Base-by-base conservation (phyloP, 352 stramenopile genomes). In the Globisporangium orthogonon region DNA sequence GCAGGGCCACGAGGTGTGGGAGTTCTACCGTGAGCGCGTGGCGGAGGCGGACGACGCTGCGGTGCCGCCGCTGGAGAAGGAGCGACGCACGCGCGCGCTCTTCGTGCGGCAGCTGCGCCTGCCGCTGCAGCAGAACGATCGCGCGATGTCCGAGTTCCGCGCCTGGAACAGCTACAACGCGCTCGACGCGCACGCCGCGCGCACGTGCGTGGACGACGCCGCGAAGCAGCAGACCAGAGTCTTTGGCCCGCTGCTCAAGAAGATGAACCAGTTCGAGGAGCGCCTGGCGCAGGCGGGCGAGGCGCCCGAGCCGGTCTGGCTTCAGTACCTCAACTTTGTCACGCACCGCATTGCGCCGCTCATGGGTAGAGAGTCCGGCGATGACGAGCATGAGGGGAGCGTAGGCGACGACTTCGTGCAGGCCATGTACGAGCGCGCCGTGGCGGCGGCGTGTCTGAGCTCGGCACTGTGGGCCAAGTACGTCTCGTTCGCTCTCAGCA, bases 111-210 rank as follows among this genome's bases (percentile, higher is more conserved):
- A 91, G 52, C 75, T 91, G 71, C 52, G 65, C 41, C 51, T 88
- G 14, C 78, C 81, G 29, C 51, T 91, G 59, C 68, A 87, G 61
- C 72, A 88, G 45, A 91, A 91, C 55, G 81, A 91, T 57, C 54
- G 88, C 1, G 71, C 66, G 28, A 78, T 91, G 78, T 89, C 81
- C 17, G 81, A 91, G 51, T 89, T 87, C 41, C 76, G 81, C 28
- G 75, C 78, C 5, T 91, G 81, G 81, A 71, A 80, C 60, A 50
- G 65, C 40, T 88, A 91, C 73, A 88, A 89, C 49, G 71, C 65
- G 2, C 56, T 82, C 1, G 60, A 64, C 14, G 30, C 60, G 4
- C 62, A 73, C 53, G 43, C 41, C 4, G 49, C 37, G 37, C 15
- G 37, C 37, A 13, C 10, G 37, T 43, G 37, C 37, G 64, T 87